Percentiles rank a stretch among this genome's conserved stretches.
Evolutionary conservation across 2,329 filamentous ascomycete species (phyloP).

Genomic region (Fusarium pilosicola): DNA sequence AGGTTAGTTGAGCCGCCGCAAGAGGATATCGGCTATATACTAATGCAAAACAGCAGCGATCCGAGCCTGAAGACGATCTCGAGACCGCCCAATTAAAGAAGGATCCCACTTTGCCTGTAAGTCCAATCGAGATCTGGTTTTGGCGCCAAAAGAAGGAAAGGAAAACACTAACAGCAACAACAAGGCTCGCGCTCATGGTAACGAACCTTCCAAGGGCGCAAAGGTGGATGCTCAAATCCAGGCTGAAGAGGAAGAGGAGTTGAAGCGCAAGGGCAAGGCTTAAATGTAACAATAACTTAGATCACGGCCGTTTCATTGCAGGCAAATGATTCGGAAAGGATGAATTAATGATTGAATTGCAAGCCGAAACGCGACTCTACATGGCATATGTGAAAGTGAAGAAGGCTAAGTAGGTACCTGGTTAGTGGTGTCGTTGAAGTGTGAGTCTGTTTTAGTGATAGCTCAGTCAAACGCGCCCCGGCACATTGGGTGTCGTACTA

Average conservation of each 20-base stretch:
- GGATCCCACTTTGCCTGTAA: conserved; percentile 69
- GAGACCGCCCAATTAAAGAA: conserved; percentile 59
- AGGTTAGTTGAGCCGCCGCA: conserved; percentile 52
- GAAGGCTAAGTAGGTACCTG: too few species aligned
- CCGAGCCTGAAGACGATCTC: conserved; percentile 57
- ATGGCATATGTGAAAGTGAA: neutral
- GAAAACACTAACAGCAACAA: neutral
- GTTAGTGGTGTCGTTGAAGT: neutral
- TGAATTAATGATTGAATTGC: conserved; percentile 27
- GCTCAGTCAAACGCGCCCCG: neutral
- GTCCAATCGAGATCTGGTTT: conserved; percentile 34
- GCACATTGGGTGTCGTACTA: neutral
- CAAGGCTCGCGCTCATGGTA: conserved; percentile 73
- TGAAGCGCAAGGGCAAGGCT: conserved; percentile 66
- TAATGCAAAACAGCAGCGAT: conserved; percentile 40
- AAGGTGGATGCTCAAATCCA: conserved; percentile 76
- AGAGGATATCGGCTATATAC: neutral
- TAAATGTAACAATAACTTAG: conserved; percentile 25
- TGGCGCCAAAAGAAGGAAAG: neutral
- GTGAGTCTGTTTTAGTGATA: neutral
- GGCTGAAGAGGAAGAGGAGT: conserved; percentile 72
- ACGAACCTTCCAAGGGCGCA: conserved; percentile 77
- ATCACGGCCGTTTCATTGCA: conserved; percentile 9
- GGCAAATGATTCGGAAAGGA: conserved; percentile 9
- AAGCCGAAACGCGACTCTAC: neutral